A percentile compares a stretch with the other conserved stretches of the same genome.
These are phyloP conservation scores for Avena insularis DNA, from an alignment of 176 grass and related monocot genomes.

Conservation along the genomic window DNA sequence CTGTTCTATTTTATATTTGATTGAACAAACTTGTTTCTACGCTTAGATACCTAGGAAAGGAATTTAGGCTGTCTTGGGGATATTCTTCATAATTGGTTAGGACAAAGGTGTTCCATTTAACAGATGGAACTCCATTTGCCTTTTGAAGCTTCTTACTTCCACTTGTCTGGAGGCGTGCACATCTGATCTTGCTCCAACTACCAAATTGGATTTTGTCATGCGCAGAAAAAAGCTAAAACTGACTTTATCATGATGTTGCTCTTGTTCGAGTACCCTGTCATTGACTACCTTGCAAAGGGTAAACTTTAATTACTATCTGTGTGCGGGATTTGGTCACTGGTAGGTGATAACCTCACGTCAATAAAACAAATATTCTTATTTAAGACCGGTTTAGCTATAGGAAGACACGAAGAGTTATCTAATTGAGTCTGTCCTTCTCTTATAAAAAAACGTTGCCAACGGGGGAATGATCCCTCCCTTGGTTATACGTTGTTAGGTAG, in stretches of 20 bases:
- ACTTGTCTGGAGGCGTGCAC: neutral
- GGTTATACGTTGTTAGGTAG: too few species aligned
- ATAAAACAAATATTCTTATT: conserved; percentile 7
- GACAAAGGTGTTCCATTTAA: conserved; percentile 32
- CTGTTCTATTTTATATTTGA: neutral
- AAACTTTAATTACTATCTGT: neutral
- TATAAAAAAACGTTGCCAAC: neutral
- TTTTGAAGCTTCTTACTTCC: neutral
- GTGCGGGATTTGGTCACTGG: neutral
- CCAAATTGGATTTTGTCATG: neutral
- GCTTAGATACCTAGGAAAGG: conserved; percentile 7
- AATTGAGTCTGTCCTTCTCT: neutral
- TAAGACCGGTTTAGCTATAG: neutral
- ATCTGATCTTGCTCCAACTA: conserved; percentile 24
- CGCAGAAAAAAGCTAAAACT: neutral
- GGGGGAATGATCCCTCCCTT: too few species aligned
- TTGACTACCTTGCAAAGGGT: neutral
- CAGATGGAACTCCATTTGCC: conserved; percentile 29
- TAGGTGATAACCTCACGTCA: neutral
- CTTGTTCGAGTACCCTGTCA: neutral
- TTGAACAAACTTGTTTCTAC: conserved; percentile 19
- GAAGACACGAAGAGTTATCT: neutral
- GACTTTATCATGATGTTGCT: neutral
- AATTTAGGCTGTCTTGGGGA: neutral
- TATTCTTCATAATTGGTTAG: conserved; percentile 27